Evolutionary conservation across 2,329 filamentous ascomycete species (phyloP), one percentile per base, ranked within the genome.

Genomic region (Cytospora leucostoma): DNA sequence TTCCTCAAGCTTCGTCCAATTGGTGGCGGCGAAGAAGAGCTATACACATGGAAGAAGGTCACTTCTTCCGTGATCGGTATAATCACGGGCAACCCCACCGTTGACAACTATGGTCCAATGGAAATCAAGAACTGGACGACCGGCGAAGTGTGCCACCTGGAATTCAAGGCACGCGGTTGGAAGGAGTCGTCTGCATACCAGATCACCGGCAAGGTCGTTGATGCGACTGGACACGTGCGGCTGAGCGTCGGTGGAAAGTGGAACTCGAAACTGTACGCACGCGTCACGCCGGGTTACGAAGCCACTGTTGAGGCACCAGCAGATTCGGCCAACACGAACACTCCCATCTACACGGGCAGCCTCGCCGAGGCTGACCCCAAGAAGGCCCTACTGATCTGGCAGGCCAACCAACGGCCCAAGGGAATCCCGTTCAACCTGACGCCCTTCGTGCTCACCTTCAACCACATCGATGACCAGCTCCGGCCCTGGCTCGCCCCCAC

Each of bases 11-110:
- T 99, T 34, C 88, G 92, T 1, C 92, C 93, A 0, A 84, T 84
- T 0, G 81, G 86, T 3, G 92, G 90, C 4, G 89, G 88, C 11
- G 88, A 90, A 70, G 88, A 91, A 67, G 95, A 99, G 69, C 80
- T 97, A 1, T 99, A 96, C 77, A 97, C 94, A 0, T 99, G 95
- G 95, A 98, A 97, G 78, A 99, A 99, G 79, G 93, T 97, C 19
- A 98, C 93, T 0, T 95, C 93, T 1, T 96, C 93, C 1, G 95
- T 99, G n/a, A 88, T 98, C 65, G 95, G 95, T 64, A 99, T 99
- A 75, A 97, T 99, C 71, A 98, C 94, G 0, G 95, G 95, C 55
- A 97, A 92, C 70, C 95, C 95, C 0, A 91, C 91, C 0, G 91
- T 99, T n/a, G 95, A 99, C 78, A 97, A 99, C 76, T 98, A 98